Conservation (phyloP, 768 basidiomycete genomes). For the Pleurotus giganteus region DNA sequence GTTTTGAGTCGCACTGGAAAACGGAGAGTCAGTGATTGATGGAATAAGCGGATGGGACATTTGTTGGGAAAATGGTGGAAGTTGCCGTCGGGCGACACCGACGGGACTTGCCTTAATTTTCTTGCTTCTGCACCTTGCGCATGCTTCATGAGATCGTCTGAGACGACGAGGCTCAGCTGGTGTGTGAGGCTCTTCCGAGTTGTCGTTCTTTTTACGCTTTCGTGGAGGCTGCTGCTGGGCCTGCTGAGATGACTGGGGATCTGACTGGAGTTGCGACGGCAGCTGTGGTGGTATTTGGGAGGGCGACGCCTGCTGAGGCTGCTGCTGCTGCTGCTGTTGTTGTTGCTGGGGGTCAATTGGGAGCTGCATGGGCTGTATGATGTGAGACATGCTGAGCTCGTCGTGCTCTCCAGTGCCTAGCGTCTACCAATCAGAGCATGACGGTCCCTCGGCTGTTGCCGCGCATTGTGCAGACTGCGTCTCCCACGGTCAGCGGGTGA, state of each 20-base stretch:
- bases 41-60: conserved; percentile 29
- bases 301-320: conserved; percentile 25
- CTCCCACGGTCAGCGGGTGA: neutral
- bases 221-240: conserved; percentile 41
- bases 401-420: conserved; percentile 1
- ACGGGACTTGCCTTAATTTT: conserved; percentile 87
- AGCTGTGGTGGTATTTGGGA: conserved; percentile 22
- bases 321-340: conserved; percentile 43
- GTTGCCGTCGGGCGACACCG: conserved; percentile 81
- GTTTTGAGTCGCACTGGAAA: conserved; percentile 84
- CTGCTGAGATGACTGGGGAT: conserved; percentile 12
- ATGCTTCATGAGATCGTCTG: conserved; percentile 87
- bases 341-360: conserved; percentile 69
- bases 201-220: conserved; percentile 57
- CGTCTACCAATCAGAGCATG: conserved; percentile 1
- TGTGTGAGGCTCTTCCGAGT: conserved; percentile 50
- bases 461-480: neutral
- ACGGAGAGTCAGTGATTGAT: conserved; percentile 28
- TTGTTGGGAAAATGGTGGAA: conserved; percentile 44
- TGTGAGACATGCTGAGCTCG: conserved; percentile 15
- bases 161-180: conserved; percentile 76
- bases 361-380: conserved; percentile 35
- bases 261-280: conserved; percentile 20
- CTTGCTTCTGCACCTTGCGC: conserved; percentile 91
- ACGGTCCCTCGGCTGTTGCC: neutral